Evolutionary conservation across 179 eudicot species (phyloP).

Genomic region (Drosera spatulata): DNA sequence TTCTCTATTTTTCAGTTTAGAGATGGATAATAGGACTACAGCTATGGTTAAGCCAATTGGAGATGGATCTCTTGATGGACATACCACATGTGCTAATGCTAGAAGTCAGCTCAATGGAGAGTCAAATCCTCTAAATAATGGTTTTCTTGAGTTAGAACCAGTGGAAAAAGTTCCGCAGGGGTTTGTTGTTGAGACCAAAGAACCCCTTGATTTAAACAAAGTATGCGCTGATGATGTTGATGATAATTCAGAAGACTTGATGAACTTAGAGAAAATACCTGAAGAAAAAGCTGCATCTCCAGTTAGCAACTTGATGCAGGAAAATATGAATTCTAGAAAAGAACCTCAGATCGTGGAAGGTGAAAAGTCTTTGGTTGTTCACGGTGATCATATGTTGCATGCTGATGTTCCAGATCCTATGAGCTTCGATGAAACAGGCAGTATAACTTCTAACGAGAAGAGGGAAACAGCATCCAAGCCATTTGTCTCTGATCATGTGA

Average conservation of each 20-base stretch:
- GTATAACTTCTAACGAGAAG: too few species aligned
- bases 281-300: too few species aligned
- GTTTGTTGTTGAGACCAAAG: slow-evolving; percentile 9
- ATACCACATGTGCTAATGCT: slow-evolving; percentile 13
- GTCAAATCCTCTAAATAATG: slow-evolving; percentile 15
- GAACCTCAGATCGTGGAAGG: too few species aligned
- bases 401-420: too few species aligned
- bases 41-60: slow-evolving; percentile 16
- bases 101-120: slow-evolving; percentile 20
- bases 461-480: too few species aligned
- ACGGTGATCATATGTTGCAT: too few species aligned
- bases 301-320: too few species aligned
- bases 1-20: slow-evolving; percentile 54
- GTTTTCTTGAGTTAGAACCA: slow-evolving; percentile 16
- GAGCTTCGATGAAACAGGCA: too few species aligned
- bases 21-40: slow-evolving; percentile 32
- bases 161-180: slow-evolving; percentile 18
- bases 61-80: slow-evolving; percentile 15
- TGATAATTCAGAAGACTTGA: slow-evolving; percentile 1
- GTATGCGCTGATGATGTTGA: slow-evolving; percentile 8
- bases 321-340: too few species aligned
- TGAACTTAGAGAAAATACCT: too few species aligned
- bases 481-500: too few species aligned
- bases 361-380: too few species aligned
- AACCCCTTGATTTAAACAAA: slow-evolving; percentile 16